A percentile compares a stretch with the other conserved stretches of the same genome.
phyloP scores from a whole-genome alignment of 106 monocot species.

The Platanthera zijinensis region DNA sequence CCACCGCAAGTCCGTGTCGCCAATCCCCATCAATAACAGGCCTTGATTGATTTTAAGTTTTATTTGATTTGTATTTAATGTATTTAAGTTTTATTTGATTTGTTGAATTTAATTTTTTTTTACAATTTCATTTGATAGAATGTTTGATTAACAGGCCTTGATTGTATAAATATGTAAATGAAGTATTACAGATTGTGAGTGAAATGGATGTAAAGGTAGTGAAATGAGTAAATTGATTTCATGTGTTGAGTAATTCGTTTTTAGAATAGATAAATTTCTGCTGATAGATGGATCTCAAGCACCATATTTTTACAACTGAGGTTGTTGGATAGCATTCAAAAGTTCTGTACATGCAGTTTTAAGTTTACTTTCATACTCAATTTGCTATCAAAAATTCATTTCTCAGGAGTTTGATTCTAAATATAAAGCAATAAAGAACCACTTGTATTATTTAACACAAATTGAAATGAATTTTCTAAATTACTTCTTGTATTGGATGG shows the following conservation, averaged over 20 bases:
- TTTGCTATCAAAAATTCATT: not conserved
- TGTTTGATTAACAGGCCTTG: not conserved
- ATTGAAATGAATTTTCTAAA: not conserved
- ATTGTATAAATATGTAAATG: not conserved
- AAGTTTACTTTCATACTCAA: not conserved
- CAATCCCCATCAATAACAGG: not conserved
- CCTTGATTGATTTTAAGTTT: no score
- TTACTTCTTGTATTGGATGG: conserved; percentile 14
- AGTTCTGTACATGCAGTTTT: not conserved
- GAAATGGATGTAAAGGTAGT: no score
- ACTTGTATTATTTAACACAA: not conserved
- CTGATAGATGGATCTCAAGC: not conserved
- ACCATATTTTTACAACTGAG: not conserved
- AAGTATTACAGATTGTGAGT: not conserved
- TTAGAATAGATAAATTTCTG: not conserved
- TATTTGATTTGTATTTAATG: no score
- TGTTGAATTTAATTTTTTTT: not conserved
- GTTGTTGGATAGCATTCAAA: not conserved
- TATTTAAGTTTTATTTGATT: not conserved
- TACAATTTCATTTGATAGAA: not conserved
- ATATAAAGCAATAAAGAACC: not conserved
- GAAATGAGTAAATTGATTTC: no score
- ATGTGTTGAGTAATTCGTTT: no score
- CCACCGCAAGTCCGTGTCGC: no score
- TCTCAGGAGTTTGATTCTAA: not conserved